Evolutionary conservation across 1,139 yeast species (phyloP).

Genomic region (Suhomyces bokatorum): DNA sequence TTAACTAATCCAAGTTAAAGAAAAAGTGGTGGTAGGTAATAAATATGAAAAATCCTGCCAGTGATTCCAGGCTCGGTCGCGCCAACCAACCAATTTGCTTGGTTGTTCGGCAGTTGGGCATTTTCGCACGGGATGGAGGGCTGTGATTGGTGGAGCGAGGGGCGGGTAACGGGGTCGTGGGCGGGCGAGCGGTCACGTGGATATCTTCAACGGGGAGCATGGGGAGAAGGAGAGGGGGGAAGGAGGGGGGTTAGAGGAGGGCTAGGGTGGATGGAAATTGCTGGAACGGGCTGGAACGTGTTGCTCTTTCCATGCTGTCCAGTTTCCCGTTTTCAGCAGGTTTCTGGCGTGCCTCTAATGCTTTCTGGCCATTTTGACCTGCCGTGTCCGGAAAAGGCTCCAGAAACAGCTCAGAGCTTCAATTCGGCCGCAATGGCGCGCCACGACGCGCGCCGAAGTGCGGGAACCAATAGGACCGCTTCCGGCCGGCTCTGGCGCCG

Average conservation of each 20-base stretch:
- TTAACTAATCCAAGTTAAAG: constrained; percentile 13
- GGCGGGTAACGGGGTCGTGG: constrained; percentile 9
- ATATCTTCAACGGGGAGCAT: constrained; percentile 6
- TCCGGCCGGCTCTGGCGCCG: not conserved
- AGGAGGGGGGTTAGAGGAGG: not conserved
- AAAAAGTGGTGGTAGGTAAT: constrained; percentile 15
- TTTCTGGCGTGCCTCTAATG: not conserved
- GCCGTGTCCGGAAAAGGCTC: not conserved
- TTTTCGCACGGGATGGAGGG: constrained; percentile 9
- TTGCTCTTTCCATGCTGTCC: not conserved
- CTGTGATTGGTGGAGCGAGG: constrained; percentile 12
- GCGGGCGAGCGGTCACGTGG: constrained; percentile 11
- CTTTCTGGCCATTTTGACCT: not conserved
- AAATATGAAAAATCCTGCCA: constrained; percentile 15
- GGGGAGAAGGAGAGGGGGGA: not conserved
- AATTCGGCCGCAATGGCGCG: not conserved
- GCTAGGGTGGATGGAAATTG: too few species aligned
- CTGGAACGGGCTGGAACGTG: not conserved
- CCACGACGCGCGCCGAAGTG: not conserved
- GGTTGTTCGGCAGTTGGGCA: constrained; percentile 13
- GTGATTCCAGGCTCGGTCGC: constrained; percentile 13
- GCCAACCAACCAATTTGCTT: constrained; percentile 13
- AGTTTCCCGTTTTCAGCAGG: not conserved
- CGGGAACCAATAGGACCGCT: too few species aligned
- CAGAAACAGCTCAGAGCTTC: not conserved